phyloP scores from a whole-genome alignment of 306 rosid species.

The Malus asiatica region DNA sequence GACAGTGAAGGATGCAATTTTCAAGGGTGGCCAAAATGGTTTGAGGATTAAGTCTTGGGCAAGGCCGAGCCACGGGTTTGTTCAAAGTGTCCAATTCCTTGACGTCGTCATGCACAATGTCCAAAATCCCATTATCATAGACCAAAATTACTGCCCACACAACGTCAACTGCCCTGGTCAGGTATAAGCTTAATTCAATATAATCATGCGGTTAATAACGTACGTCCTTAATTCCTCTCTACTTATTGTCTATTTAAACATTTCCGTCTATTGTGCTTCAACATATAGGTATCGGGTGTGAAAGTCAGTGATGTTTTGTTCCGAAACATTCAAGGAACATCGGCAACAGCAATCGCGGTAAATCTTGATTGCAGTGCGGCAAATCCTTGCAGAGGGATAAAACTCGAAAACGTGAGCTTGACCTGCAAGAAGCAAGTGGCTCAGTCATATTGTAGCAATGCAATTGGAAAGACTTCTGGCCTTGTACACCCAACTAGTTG shows the following conservation, averaged over 20 bases:
- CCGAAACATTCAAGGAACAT: not conserved
- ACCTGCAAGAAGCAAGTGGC: not conserved
- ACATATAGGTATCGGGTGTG: not conserved
- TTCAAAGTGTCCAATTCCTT: constrained; percentile 2
- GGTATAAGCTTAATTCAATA: not conserved
- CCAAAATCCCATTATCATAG: not conserved
- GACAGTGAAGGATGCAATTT: not conserved
- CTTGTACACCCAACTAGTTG: constrained; percentile 1
- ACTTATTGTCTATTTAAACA: too few relatives aligned
- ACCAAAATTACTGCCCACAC: constrained; percentile 3
- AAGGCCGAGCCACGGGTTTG: not conserved
- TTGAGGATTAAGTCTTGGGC: constrained; percentile 7
- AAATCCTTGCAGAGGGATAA: constrained; percentile 7
- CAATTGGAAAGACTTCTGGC: not conserved
- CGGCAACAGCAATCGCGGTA: not conserved
- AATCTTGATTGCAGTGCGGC: constrained; percentile 5
- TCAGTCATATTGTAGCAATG: constrained; percentile 4
- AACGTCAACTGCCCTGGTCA: not conserved
- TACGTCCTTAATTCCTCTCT: too few relatives aligned
- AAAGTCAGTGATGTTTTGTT: not conserved
- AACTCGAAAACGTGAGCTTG: not conserved
- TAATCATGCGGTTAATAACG: too few relatives aligned
- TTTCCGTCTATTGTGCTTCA: not conserved
- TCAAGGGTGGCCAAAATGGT: not conserved
- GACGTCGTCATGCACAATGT: not conserved